A percentile compares a stretch with the other conserved stretches of the same genome.
Conservation (phyloP, 1,139 yeast species). For the Candida anutae region DNA sequence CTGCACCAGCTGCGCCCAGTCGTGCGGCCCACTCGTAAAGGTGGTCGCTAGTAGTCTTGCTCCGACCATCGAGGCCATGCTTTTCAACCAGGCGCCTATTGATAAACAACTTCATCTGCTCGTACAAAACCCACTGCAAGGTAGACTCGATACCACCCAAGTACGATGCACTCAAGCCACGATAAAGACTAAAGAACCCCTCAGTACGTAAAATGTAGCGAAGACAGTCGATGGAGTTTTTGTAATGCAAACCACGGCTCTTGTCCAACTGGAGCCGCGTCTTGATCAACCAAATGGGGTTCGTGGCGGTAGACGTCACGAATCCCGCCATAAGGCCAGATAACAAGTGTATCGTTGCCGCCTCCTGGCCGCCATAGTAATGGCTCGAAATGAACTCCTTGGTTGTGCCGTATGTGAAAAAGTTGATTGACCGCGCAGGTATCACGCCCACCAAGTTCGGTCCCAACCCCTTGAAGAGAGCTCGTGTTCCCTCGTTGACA, state of each 20-base stretch:
- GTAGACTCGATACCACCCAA: constrained; percentile 92
- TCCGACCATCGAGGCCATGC: constrained; percentile 34
- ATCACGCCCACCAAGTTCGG: constrained; percentile 98
- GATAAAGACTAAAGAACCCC: constrained; percentile 74
- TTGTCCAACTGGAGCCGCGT: constrained; percentile 90
- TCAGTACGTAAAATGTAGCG: constrained; percentile 63
- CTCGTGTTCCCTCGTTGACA: constrained; percentile 69
- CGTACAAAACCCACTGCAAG: constrained; percentile 93
- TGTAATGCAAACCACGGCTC: constrained; percentile 55
- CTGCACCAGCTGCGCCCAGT: constrained; percentile 97
- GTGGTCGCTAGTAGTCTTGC: constrained; percentile 51
- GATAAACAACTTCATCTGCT: constrained; percentile 79
- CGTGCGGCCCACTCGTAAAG: constrained; percentile 89
- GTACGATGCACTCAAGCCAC: constrained; percentile 89
- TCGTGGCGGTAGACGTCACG: constrained; percentile 95
- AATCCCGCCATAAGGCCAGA: constrained; percentile 94
- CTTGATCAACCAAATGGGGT: constrained; percentile 97
- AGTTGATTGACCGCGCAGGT: constrained; percentile 95
- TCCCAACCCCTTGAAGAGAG: constrained; percentile 90
- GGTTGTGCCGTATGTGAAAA: constrained; percentile 90
- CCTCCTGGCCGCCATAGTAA: constrained; percentile 68
- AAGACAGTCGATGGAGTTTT: constrained; percentile 81
- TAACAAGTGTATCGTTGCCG: constrained; percentile 76
- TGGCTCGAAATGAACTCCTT: constrained; percentile 62
- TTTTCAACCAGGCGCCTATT: constrained; percentile 45